Conservation (phyloP, 495 filamentous ascomycete species). For the Cudoniella acicularis region DNA sequence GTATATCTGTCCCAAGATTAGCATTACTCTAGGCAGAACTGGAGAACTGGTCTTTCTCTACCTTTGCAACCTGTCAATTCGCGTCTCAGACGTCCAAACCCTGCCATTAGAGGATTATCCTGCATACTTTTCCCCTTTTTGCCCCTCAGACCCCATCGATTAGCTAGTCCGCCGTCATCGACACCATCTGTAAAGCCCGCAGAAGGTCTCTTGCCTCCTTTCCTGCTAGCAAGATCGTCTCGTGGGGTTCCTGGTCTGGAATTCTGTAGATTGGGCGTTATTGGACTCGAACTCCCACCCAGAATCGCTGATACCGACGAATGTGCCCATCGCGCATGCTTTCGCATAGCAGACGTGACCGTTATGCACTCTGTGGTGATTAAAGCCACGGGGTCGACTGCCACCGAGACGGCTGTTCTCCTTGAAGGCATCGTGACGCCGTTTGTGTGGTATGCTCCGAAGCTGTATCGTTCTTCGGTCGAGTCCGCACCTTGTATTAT, state of each 20-base stretch:
- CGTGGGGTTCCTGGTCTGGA: slow-evolving; percentile 27
- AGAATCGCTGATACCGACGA: slow-evolving; percentile 96
- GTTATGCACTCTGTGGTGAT: slow-evolving; percentile 99
- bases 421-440: slow-evolving; percentile 3
- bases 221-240: slow-evolving; percentile 16
- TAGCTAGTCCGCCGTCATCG: slow-evolving; percentile 29
- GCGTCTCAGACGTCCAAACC: slow-evolving; percentile 83
- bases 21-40: not conserved
- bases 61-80: slow-evolving; percentile 90
- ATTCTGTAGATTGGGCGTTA: slow-evolving; percentile 27
- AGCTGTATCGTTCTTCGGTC: slow-evolving; percentile 1
- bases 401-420: slow-evolving; percentile 54
- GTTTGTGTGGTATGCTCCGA: slow-evolving; percentile 6
- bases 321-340: slow-evolving; percentile 94
- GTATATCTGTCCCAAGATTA: slow-evolving; percentile 61
- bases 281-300: slow-evolving; percentile 57
- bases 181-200: slow-evolving; percentile 44
- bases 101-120: slow-evolving; percentile 95
- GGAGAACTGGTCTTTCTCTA: slow-evolving; percentile 29
- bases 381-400: slow-evolving; percentile 89
- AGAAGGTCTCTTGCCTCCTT: slow-evolving; percentile 42
- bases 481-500: slow-evolving; percentile 5
- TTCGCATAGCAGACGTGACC: slow-evolving; percentile 96
- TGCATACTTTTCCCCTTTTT: slow-evolving; percentile 98
- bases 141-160: slow-evolving; percentile 84